Percentiles rank a stretch among this genome's conserved stretches.
These are phyloP conservation scores for Aspergillus chevalieri DNA, from an alignment of 2,329 filamentous ascomycete species.

Conservation along the genomic window DNA sequence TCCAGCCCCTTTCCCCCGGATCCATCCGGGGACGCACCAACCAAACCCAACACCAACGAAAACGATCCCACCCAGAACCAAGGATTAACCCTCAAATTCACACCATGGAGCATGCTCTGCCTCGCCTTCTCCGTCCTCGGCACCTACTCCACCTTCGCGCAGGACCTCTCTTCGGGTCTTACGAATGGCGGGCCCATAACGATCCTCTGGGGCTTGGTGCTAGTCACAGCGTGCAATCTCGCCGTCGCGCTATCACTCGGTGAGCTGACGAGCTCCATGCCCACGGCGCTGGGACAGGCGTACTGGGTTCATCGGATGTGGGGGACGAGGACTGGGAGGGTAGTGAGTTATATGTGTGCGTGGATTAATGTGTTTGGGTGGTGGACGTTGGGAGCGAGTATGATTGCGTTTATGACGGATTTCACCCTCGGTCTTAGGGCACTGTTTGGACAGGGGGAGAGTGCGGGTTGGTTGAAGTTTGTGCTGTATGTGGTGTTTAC, in stretches of 20 bases:
- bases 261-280: slow-evolving; percentile 54
- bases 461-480: slow-evolving; percentile 50
- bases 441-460: slow-evolving; percentile 48
- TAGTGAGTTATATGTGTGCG: slow-evolving; percentile 52
- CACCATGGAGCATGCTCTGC: slow-evolving; percentile 52
- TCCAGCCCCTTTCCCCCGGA: too few relatives aligned
- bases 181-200: slow-evolving; percentile 50
- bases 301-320: slow-evolving; percentile 50
- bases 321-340: slow-evolving; percentile 39
- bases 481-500: slow-evolving; percentile 51
- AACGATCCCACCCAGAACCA: slow-evolving; percentile 23
- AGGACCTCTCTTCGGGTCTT: slow-evolving; percentile 47
- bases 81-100: slow-evolving; percentile 45
- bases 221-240: slow-evolving; percentile 49
- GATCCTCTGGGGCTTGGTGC: slow-evolving; percentile 51
- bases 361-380: slow-evolving; percentile 58
- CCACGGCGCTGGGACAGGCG: slow-evolving; percentile 55
- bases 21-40: background rate
- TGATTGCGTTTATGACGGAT: slow-evolving; percentile 54
- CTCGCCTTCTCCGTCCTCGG: slow-evolving; percentile 53
- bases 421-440: slow-evolving; percentile 54
- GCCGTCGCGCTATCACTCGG: slow-evolving; percentile 52
- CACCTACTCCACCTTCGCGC: slow-evolving; percentile 55
- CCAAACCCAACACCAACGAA: slow-evolving; percentile 13
- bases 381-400: slow-evolving; percentile 52